phyloP scores from a whole-genome alignment of 1,284 basidiomycete species.

The Inonotus hispidus region DNA sequence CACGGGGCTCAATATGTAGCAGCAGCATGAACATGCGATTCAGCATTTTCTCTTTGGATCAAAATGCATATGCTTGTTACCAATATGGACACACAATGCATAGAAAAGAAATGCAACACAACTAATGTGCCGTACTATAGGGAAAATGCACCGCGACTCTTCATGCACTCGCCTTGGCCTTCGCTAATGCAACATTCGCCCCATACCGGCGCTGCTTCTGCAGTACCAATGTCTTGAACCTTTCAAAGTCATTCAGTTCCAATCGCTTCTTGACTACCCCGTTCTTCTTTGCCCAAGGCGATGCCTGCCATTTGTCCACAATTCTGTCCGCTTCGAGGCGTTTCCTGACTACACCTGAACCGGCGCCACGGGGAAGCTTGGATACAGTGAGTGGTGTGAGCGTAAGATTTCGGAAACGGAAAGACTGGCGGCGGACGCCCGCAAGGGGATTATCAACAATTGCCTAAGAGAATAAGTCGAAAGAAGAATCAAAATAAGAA shows the following conservation, averaged over 20 bases:
- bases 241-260: conserved; percentile 85
- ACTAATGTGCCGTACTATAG: conserved; percentile 49
- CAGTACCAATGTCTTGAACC: conserved; percentile 71
- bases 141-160: background rate
- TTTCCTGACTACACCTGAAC: conserved; percentile 82
- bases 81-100: background rate
- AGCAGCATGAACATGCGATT: too few relatives aligned
- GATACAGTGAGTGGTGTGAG: conserved; percentile 86
- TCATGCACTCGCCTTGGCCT: conserved; percentile 27
- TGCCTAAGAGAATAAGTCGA: conserved; percentile 50
- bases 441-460: conserved; percentile 93
- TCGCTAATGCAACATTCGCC: conserved; percentile 59
- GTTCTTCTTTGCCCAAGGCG: conserved; percentile 90
- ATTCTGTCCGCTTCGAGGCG: conserved; percentile 78
- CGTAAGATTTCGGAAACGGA: conserved; percentile 89
- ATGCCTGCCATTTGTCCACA: conserved; percentile 77
- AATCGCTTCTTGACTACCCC: conserved; percentile 74
- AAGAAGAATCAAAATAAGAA: background rate
- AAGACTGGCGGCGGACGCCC: conserved; percentile 86
- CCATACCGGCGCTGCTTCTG: conserved; percentile 73
- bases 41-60: too few relatives aligned
- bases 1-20: too few relatives aligned
- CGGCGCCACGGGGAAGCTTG: conserved; percentile 84
- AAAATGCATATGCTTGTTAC: too few relatives aligned
- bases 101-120: conserved; percentile 51